Evolutionary conservation across 768 basidiomycete genomes (phyloP).

Genomic region (Pholiota conissans): DNA sequence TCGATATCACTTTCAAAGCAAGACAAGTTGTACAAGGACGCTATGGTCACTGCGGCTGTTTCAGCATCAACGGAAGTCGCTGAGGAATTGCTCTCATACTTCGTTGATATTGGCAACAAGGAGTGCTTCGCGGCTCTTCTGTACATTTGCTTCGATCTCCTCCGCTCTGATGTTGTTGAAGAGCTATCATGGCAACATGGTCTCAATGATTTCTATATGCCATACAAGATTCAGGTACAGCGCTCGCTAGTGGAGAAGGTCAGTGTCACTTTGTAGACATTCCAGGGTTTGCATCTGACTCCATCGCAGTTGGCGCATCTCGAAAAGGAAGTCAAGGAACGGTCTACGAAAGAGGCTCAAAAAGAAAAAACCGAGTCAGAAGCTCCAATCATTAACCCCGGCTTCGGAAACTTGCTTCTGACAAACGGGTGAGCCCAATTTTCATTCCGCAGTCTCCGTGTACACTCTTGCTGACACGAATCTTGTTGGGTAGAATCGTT

Average conservation of each 20-base stretch:
- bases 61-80: conserved; percentile 86
- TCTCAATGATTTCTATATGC: conserved; percentile 97
- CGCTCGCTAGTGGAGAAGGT: conserved; percentile 79
- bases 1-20: conserved; percentile 94
- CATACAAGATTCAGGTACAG: conserved; percentile 88
- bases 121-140: conserved; percentile 93
- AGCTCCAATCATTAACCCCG: conserved; percentile 87
- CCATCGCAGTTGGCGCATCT: conserved; percentile 61
- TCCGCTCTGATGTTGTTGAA: conserved; percentile 89
- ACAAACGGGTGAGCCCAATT: conserved; percentile 64
- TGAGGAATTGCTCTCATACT: conserved; percentile 94
- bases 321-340: conserved; percentile 89
- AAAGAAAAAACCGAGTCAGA: conserved; percentile 91
- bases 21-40: conserved; percentile 96
- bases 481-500: conserved; percentile 44
- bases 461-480: not conserved
- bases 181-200: conserved; percentile 97
- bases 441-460: conserved; percentile 1
- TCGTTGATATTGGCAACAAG: conserved; percentile 98
- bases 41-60: conserved; percentile 89
- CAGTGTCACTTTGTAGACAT: conserved; percentile 8
- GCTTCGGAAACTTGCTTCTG: conserved; percentile 60
- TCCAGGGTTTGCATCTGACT: conserved; percentile 3
- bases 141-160: conserved; percentile 93
- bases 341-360: conserved; percentile 80